Conservation (phyloP, 2,329 filamentous ascomycete species). For the Berkeleyomyces basicola region DNA sequence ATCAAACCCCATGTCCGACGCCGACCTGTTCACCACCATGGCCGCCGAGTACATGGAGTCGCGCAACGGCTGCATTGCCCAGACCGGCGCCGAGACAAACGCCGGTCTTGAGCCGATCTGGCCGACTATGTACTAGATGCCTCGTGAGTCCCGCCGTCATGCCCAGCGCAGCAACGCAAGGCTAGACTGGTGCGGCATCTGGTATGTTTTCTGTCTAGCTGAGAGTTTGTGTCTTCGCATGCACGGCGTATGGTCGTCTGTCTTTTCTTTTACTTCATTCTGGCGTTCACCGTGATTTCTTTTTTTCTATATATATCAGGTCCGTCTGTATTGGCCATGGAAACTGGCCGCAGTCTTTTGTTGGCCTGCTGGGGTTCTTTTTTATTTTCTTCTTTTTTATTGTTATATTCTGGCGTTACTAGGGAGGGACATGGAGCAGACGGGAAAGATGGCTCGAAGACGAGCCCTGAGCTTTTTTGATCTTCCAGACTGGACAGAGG, state of each 20-base stretch:
- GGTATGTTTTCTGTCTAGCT: background rate
- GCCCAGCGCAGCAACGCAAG: background rate
- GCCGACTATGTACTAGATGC: background rate
- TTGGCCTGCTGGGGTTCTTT: background rate
- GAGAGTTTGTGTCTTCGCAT: background rate
- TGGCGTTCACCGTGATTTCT: conserved; percentile 8
- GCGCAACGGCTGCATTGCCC: background rate
- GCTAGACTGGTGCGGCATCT: background rate
- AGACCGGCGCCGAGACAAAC: background rate
- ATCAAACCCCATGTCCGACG: background rate
- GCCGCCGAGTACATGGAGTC: conserved; percentile 2
- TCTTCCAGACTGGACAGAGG: conserved; percentile 15
- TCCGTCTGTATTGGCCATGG: background rate
- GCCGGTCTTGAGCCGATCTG: conserved; percentile 16
- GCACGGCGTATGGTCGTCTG: background rate
- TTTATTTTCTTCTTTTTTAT: conserved; percentile 3
- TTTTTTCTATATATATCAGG: conserved; percentile 3
- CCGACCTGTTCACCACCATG: conserved; percentile 1
- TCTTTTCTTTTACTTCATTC: conserved; percentile 13
- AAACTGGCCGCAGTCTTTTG: background rate
- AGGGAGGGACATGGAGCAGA: background rate
- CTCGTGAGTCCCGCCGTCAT: background rate
- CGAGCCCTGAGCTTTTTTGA: background rate
- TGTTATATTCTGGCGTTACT: background rate
- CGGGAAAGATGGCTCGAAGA: background rate